Conservation (phyloP, 2,329 filamentous ascomycete genomes). For the Parastagonospora avenae region DNA sequence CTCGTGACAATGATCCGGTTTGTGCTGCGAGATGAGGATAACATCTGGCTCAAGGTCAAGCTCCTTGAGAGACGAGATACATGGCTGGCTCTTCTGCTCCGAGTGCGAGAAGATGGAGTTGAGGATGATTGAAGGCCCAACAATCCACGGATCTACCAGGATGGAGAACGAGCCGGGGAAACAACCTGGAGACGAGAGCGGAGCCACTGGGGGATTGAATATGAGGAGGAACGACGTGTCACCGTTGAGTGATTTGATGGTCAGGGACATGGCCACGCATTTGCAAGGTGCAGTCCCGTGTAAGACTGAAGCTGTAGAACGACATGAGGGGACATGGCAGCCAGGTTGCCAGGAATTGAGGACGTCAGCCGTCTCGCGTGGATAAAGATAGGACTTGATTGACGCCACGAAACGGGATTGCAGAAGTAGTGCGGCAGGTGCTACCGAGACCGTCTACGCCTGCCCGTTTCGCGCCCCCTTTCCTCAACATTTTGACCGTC, state of each 20-base stretch:
- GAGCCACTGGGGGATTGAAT: slow-evolving; percentile 61
- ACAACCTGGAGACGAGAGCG: slow-evolving; percentile 43
- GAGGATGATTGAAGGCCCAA: slow-evolving; percentile 64
- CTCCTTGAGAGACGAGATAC: slow-evolving; percentile 62
- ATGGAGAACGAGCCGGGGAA: slow-evolving; percentile 64
- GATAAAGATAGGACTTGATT: slow-evolving; percentile 1
- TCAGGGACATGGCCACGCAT: slow-evolving; percentile 61
- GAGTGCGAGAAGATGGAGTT: slow-evolving; percentile 66
- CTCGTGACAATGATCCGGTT: slow-evolving; percentile 73
- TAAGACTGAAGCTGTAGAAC: background rate
- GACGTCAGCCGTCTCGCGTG: slow-evolving; percentile 15
- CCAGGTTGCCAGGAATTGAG: slow-evolving; percentile 5
- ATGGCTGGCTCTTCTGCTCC: slow-evolving; percentile 60
- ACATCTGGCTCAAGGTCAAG: slow-evolving; percentile 60
- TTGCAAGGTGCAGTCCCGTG: slow-evolving; percentile 2
- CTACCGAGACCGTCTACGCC: background rate
- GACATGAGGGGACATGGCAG: slow-evolving; percentile 5
- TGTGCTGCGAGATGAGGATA: slow-evolving; percentile 65
- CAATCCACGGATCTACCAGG: slow-evolving; percentile 74
- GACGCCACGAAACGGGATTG: slow-evolving; percentile 3
- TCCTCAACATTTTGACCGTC: slow-evolving; percentile 1
- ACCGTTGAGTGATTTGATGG: slow-evolving; percentile 67
- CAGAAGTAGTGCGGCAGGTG: background rate
- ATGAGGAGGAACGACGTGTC: slow-evolving; percentile 70
- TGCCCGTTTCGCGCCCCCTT: background rate